These are phyloP conservation scores for Chaetomiaceae sp. DNA, from an alignment of 2,329 filamentous ascomycete species.

Conservation along the genomic window DNA sequence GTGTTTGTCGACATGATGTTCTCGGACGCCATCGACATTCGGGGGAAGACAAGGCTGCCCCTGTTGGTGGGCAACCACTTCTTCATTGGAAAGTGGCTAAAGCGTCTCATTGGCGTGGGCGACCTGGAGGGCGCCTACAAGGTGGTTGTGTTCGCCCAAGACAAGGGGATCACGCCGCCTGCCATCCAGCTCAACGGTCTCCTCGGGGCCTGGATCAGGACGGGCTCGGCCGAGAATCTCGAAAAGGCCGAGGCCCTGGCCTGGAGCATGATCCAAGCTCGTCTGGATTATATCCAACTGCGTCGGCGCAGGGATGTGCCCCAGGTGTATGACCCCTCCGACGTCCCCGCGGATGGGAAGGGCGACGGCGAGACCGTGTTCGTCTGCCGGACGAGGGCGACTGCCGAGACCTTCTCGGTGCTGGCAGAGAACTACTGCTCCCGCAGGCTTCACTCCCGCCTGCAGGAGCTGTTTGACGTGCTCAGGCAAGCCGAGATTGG, in stretches of 20 bases:
- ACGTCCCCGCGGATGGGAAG: background rate
- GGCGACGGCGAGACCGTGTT: slow-evolving; percentile 28
- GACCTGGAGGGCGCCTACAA: slow-evolving; percentile 65
- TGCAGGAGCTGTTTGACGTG: slow-evolving; percentile 57
- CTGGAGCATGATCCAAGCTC: slow-evolving; percentile 71
- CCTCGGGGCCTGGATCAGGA: slow-evolving; percentile 71
- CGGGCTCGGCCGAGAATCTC: slow-evolving; percentile 49
- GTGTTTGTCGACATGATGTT: slow-evolving; percentile 90
- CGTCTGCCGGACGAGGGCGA: slow-evolving; percentile 52
- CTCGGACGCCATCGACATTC: slow-evolving; percentile 48
- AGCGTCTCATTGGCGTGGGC: slow-evolving; percentile 69
- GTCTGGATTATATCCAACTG: slow-evolving; percentile 57
- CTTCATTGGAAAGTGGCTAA: slow-evolving; percentile 85
- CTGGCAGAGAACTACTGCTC: slow-evolving; percentile 67
- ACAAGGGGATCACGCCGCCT: slow-evolving; percentile 61
- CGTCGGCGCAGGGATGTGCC: slow-evolving; percentile 35
- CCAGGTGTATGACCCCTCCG: slow-evolving; percentile 23
- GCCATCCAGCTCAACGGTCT: slow-evolving; percentile 77
- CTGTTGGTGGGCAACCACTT: slow-evolving; percentile 62
- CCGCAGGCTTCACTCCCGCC: slow-evolving; percentile 51
- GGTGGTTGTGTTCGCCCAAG: slow-evolving; percentile 72
- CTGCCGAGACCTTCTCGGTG: slow-evolving; percentile 72
- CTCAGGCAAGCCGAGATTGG: slow-evolving; percentile 60
- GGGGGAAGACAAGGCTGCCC: slow-evolving; percentile 40
- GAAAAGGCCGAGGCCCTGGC: slow-evolving; percentile 62